phyloP scores from a whole-genome alignment of 78 protist genomes.

The Chrysochromulina tobinii region DNA sequence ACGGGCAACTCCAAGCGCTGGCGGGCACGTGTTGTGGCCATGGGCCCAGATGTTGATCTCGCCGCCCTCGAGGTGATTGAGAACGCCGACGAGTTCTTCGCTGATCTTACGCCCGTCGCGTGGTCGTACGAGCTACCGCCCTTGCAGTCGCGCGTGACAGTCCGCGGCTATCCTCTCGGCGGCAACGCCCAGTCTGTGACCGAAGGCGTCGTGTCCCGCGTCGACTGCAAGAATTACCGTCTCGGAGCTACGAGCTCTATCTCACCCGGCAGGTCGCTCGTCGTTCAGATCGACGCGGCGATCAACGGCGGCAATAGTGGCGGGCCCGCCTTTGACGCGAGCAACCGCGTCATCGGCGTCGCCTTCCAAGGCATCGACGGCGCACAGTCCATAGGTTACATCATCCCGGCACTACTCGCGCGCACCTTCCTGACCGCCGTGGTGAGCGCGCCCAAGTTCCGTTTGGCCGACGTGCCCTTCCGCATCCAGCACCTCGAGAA shows the following conservation, averaged over 20 bases:
- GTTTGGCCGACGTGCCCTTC: no score
- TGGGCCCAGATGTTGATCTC: neutral
- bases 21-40: neutral
- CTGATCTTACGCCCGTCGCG: neutral
- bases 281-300: neutral
- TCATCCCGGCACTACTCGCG: constrained; percentile 67
- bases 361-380: constrained; percentile 67
- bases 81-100: neutral
- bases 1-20: neutral
- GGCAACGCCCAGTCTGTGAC: neutral
- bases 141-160: neutral
- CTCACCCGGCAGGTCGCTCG: neutral
- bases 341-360: constrained; percentile 71
- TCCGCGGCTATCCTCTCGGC: constrained; percentile 11
- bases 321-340: constrained; percentile 31
- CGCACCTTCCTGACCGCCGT: constrained; percentile 39
- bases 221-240: neutral
- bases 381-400: constrained; percentile 55
- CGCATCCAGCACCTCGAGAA: no score
- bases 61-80: neutral
- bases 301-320: neutral
- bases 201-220: constrained; percentile 39
- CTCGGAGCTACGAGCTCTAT: no score
- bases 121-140: neutral
- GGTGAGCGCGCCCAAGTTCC: no score